These are phyloP conservation scores for Globisporangium apiculatum DNA, from an alignment of 352 stramenopile genomes.

Conservation along the genomic window DNA sequence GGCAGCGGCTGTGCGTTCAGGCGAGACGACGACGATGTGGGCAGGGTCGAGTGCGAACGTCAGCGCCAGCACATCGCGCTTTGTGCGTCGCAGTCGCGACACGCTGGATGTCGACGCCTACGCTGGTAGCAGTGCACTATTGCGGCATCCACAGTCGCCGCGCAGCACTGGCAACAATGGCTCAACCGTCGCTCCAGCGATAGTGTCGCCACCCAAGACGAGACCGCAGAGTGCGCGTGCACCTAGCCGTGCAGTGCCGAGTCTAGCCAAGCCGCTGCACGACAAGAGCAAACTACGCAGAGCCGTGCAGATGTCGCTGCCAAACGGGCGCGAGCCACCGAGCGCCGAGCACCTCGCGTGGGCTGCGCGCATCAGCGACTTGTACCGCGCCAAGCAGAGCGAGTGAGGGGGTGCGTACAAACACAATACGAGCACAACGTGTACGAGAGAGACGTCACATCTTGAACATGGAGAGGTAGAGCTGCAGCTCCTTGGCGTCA, in stretches of 20 bases:
- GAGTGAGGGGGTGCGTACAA: not conserved
- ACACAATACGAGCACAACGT: too few species aligned
- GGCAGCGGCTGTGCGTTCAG: too few species aligned
- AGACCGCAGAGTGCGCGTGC: not conserved
- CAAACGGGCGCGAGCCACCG: constrained; percentile 9
- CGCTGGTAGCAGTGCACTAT: too few species aligned
- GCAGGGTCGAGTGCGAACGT: not conserved
- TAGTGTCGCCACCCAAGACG: not conserved
- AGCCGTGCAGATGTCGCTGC: constrained; percentile 6
- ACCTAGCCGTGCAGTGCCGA: not conserved
- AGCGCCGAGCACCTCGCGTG: constrained; percentile 43
- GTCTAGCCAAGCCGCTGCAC: constrained; percentile 1
- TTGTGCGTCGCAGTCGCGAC: constrained; percentile 10
- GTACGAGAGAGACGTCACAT: constrained; percentile 11
- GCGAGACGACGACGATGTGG: too few species aligned
- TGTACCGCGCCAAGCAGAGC: constrained; percentile 23
- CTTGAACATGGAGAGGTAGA: constrained; percentile 51
- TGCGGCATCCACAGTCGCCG: constrained; percentile 16
- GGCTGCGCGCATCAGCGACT: constrained; percentile 44
- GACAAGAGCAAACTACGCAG: too few species aligned
- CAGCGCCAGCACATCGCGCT: constrained; percentile 7
- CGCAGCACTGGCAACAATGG: not conserved
- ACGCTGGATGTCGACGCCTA: not conserved
- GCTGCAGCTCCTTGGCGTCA: constrained; percentile 44
- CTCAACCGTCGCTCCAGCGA: not conserved